Evolutionary conservation across 805 yeast genomes (phyloP), one percentile per base, ranked within the genome.

Genomic region (Ogataea naganishii): DNA sequence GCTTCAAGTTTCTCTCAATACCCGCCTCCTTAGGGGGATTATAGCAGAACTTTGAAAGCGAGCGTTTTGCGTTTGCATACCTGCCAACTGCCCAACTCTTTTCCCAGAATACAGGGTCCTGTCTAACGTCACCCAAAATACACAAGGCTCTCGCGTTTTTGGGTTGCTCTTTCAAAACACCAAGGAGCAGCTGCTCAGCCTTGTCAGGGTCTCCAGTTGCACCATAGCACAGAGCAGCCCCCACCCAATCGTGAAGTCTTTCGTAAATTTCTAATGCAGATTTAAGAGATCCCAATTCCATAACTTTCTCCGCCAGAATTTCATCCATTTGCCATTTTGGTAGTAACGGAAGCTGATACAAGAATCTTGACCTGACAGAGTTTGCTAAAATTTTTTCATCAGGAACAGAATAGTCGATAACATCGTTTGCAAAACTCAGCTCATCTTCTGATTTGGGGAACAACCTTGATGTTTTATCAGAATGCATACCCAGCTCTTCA

Each of bases 261-360:
- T 80, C 83, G 52, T 85, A 92, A 15, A 92, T 82, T 33, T 84
- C 95, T 29, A 86, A 66, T 1, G 99, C 97, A 7, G 94, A 80
- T 41, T 76, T 79, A 30, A 86, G 58, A 13, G 83, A 75, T 24
- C 97, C 96, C 25, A 92, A 52, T 3, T 88, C 75, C 74, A 88
- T 72, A 48, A 79, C 80, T 48, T 82, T 80, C 44, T 85, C 89
- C 1, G 97, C 97, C 32, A 94, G 62, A 27, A 69, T 66, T 3
- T 76, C 64, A 51, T 92, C 96, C 70, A 89, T 64, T 1, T 71
- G 51, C 95, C 96, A 85, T 43, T 79, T 78, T 1, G 97, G 88
- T 47, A 81, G 57, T 24, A 83, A 68, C 7, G 92, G 81, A 13
- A 89, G 53, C 41, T 72, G 77, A 51, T 84, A 85, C 24, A 86